A percentile compares a stretch with the other conserved stretches of the same genome.
phyloP scores from a whole-genome alignment of 2,329 filamentous ascomycete genomes.

The Cercospora sp. region DNA sequence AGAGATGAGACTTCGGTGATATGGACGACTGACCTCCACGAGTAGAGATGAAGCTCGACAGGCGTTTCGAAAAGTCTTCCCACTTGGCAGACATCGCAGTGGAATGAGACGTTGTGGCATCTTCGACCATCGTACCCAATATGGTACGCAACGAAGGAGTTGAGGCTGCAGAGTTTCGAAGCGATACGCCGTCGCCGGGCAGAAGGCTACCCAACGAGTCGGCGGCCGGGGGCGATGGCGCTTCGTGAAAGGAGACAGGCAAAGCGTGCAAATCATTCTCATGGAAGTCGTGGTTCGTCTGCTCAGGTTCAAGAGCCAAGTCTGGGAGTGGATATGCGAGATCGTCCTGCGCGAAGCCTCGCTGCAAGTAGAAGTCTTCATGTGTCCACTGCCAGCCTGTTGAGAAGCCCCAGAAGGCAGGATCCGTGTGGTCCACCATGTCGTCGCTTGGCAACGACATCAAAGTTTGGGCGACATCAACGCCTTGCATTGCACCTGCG shows the following conservation, averaged over 20 bases:
- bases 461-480: not conserved
- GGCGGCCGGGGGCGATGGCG: slow-evolving; percentile 1
- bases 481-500: not conserved
- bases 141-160: not conserved
- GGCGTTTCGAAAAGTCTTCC: slow-evolving; percentile 21
- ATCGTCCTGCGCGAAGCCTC: not conserved
- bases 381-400: slow-evolving; percentile 22
- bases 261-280: not conserved
- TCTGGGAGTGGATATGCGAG: not conserved
- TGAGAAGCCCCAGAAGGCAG: slow-evolving; percentile 5
- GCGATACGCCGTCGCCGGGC: slow-evolving; percentile 11
- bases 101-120: not conserved
- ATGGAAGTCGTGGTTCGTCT: not conserved
- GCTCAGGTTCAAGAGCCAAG: not conserved
- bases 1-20: not conserved
- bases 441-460: not conserved
- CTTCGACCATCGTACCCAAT: not conserved
- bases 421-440: not conserved
- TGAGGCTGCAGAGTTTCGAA: not conserved
- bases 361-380: slow-evolving; percentile 18
- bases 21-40: not conserved
- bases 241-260: not conserved
- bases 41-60: slow-evolving; percentile 17
- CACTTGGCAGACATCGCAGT: slow-evolving; percentile 22
- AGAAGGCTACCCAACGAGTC: slow-evolving; percentile 18